Conservation (phyloP, 1,284 basidiomycete genomes). For the Ceratorhiza oryzae-sativae region DNA sequence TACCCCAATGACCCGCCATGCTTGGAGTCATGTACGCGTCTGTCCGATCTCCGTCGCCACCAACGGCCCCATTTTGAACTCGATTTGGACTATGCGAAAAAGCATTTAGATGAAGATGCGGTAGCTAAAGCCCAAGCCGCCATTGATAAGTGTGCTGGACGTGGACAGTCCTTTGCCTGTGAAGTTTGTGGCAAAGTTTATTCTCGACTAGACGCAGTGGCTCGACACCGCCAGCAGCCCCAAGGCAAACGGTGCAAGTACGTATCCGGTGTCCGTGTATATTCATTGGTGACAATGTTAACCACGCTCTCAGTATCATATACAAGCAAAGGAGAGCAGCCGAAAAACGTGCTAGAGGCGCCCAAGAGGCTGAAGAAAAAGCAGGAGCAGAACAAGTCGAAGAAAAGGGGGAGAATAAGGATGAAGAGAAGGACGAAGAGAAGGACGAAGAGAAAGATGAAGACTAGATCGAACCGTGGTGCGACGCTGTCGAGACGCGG, state of each 20-base stretch:
- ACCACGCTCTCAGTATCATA: neutral
- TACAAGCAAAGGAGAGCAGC: slow-evolving; percentile 28
- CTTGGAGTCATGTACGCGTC: slow-evolving; percentile 26
- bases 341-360: slow-evolving; percentile 24
- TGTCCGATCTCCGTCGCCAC: slow-evolving; percentile 36
- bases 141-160: slow-evolving; percentile 30
- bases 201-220: slow-evolving; percentile 31
- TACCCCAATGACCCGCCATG: slow-evolving; percentile 16
- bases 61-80: slow-evolving; percentile 32
- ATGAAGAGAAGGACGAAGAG: neutral
- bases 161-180: slow-evolving; percentile 32
- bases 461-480: neutral
- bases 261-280: neutral
- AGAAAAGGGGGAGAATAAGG: neutral
- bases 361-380: slow-evolving; percentile 3
- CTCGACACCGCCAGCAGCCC: slow-evolving; percentile 34
- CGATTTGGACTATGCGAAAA: slow-evolving; percentile 30
- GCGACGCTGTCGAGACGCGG: no score
- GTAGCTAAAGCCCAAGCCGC: slow-evolving; percentile 17
- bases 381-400: neutral
- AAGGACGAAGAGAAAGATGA: neutral
- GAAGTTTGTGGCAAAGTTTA: slow-evolving; percentile 35
- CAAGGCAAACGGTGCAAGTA: slow-evolving; percentile 36
- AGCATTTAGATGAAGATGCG: slow-evolving; percentile 18
- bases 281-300: neutral